These are phyloP conservation scores for Schizopora paradoxa DNA, from an alignment of 1,284 basidiomycete genomes.

Conservation along the genomic window DNA sequence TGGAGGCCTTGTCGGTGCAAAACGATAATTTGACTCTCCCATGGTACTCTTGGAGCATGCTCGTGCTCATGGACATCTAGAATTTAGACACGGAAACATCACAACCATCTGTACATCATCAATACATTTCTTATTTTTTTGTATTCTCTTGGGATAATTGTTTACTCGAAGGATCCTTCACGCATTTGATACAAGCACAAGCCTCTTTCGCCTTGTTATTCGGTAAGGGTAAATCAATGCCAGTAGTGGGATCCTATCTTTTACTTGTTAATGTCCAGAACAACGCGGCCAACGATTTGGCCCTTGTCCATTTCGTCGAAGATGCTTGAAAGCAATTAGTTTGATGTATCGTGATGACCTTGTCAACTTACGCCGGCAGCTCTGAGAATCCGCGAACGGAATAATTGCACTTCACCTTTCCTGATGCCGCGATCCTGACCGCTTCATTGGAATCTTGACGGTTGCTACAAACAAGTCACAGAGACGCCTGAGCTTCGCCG, in stretches of 20 bases:
- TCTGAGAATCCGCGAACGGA: constrained; percentile 43
- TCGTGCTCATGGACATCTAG: constrained; percentile 48
- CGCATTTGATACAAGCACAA: too few relatives aligned
- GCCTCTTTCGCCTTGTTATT: too few relatives aligned
- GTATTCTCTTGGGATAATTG: constrained; percentile 1
- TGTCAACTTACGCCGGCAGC: too few relatives aligned
- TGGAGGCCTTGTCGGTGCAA: constrained; percentile 88
- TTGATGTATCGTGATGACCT: too few relatives aligned
- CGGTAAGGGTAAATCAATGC: too few relatives aligned
- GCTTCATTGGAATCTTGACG: constrained; percentile 73
- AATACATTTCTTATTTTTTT: too few relatives aligned
- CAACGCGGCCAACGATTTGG: background rate
- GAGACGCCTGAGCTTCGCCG: too few relatives aligned
- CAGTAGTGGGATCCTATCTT: too few relatives aligned
- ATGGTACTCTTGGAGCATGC: constrained; percentile 81
- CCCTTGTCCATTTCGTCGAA: background rate
- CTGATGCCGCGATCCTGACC: constrained; percentile 62
- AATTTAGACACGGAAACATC: background rate
- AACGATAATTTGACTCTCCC: constrained; percentile 94
- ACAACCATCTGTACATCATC: background rate
- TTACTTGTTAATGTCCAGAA: background rate
- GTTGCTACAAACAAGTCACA: constrained; percentile 40
- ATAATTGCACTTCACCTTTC: constrained; percentile 61
- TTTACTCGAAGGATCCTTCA: background rate
- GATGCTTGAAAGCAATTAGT: background rate